phyloP scores from a whole-genome alignment of 257 asterid species.

The Linderniella brevidens region DNA sequence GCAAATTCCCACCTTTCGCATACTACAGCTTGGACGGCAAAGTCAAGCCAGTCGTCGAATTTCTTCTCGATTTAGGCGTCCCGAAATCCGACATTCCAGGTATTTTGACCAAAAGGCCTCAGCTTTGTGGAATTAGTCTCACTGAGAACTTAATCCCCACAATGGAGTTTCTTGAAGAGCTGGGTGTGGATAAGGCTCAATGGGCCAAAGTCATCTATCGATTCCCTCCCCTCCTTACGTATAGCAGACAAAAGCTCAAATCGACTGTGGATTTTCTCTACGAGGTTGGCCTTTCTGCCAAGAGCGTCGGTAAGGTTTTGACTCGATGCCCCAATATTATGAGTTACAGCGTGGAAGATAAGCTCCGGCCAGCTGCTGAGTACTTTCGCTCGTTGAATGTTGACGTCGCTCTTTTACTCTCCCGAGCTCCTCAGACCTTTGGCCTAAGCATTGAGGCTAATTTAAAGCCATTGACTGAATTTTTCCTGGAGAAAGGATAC shows the following conservation, averaged over 20 bases:
- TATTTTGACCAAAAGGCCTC: slow-evolving; percentile 76
- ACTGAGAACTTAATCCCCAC: slow-evolving; percentile 84
- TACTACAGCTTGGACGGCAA: slow-evolving; percentile 91
- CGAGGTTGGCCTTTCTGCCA: slow-evolving; percentile 77
- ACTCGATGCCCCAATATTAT: slow-evolving; percentile 78
- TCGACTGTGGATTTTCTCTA: slow-evolving; percentile 68
- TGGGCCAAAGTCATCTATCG: slow-evolving; percentile 92
- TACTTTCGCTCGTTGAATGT: slow-evolving; percentile 59
- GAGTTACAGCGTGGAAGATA: slow-evolving; percentile 78
- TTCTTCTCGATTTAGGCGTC: slow-evolving; percentile 72
- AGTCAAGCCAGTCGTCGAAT: slow-evolving; percentile 76
- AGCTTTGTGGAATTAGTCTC: slow-evolving; percentile 88
- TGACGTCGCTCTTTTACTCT: slow-evolving; percentile 48
- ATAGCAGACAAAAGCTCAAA: slow-evolving; percentile 56
- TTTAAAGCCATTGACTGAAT: slow-evolving; percentile 66
- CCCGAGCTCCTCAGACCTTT: slow-evolving; percentile 78
- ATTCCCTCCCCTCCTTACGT: slow-evolving; percentile 90
- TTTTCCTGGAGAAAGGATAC: slow-evolving; percentile 58
- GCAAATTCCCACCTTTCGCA: slow-evolving; percentile 85
- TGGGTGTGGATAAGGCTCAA: slow-evolving; percentile 67
- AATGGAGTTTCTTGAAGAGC: slow-evolving; percentile 65
- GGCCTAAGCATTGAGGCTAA: slow-evolving; percentile 80
- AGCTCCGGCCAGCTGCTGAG: slow-evolving; percentile 68
- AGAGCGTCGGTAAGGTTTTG: slow-evolving; percentile 62
- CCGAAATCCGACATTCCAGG: slow-evolving; percentile 50